Evolutionary conservation across 1,284 basidiomycete genomes (phyloP).

Genomic region (Xerocomus amazonicus): DNA sequence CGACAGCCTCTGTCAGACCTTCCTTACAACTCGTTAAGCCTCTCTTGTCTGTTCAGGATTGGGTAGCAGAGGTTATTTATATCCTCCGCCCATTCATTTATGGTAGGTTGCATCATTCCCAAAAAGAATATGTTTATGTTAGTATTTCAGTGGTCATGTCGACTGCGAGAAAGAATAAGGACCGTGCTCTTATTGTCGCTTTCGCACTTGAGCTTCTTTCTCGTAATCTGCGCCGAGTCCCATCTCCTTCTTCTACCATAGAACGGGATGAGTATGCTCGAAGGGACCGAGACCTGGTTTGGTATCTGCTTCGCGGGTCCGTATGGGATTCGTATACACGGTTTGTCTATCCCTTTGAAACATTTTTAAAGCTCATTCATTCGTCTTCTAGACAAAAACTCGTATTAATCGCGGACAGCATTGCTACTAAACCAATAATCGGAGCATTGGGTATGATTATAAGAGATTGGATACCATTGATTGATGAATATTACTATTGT

Average conservation of each 20-base stretch:
- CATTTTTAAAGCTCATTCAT: neutral
- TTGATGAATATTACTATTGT: constrained; percentile 97
- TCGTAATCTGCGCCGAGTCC: constrained; percentile 62
- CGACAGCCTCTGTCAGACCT: constrained; percentile 64
- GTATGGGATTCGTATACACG: constrained; percentile 86
- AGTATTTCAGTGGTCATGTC: constrained; percentile 28
- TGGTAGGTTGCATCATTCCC: constrained; percentile 43
- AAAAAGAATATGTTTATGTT: constrained; percentile 19
- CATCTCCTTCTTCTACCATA: constrained; percentile 56
- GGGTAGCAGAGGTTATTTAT: constrained; percentile 66
- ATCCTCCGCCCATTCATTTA: constrained; percentile 70
- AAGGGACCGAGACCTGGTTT: constrained; percentile 76
- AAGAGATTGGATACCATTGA: constrained; percentile 88
- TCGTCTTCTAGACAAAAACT: constrained; percentile 63
- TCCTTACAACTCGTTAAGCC: constrained; percentile 60
- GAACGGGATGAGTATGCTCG: constrained; percentile 80
- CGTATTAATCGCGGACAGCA: constrained; percentile 55
- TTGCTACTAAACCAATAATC: constrained; percentile 67
- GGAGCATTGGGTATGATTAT: constrained; percentile 75
- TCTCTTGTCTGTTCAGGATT: constrained; percentile 62
- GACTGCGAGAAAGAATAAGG: constrained; percentile 34
- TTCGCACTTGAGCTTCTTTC: constrained; percentile 63
- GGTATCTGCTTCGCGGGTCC: constrained; percentile 85
- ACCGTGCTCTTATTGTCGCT: constrained; percentile 53
- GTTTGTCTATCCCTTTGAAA: constrained; percentile 36